Evolutionary conservation across 306 rosid genomes (phyloP).

Genomic region (Vicia villosa): DNA sequence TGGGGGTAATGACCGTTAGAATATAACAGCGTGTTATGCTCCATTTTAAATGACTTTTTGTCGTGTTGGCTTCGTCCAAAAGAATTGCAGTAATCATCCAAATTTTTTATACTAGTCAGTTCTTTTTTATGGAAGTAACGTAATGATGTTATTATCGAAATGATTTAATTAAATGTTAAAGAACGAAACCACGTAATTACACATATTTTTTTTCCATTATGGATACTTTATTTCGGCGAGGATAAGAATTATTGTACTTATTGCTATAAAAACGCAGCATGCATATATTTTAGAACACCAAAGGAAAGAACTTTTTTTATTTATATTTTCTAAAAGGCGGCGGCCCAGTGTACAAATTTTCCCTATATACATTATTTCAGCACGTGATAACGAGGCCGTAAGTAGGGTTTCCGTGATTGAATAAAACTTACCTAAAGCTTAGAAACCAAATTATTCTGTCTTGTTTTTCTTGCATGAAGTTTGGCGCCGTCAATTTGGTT

Average conservation of each 20-base stretch:
- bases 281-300: neutral
- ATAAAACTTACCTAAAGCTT: neutral
- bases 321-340: neutral
- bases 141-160: constrained; percentile 6
- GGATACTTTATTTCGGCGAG: constrained; percentile 1
- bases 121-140: neutral
- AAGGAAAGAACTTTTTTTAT: constrained; percentile 4
- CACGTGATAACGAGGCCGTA: neutral
- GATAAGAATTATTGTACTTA: neutral
- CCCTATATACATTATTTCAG: neutral
- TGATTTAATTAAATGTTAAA: neutral
- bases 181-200: neutral
- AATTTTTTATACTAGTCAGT: neutral
- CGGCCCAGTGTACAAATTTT: neutral
- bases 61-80: neutral
- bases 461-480: neutral
- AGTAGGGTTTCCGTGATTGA: neutral
- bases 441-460: neutral
- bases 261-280: neutral
- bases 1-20: neutral
- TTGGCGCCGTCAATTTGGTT: constrained; percentile 15
- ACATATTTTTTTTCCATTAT: constrained; percentile 4
- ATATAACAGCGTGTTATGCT: neutral
- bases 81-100: neutral
- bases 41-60: neutral